phyloP scores from a whole-genome alignment of 192 early-diverging fungal genomes.

The Rhizoclosmatium globosum region DNA sequence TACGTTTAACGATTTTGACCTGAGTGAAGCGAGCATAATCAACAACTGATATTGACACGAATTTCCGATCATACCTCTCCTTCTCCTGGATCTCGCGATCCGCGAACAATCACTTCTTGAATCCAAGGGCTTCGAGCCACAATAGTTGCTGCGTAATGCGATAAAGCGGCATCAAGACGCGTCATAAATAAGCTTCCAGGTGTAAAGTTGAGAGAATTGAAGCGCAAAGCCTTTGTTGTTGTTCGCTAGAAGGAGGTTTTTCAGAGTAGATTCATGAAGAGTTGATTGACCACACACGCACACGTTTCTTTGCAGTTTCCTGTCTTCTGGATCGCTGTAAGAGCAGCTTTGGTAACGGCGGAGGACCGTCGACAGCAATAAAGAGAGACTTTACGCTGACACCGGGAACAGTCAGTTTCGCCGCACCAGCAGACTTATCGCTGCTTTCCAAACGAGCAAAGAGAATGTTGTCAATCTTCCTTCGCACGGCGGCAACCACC shows the following conservation, averaged over 20 bases:
- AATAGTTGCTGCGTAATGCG: not conserved
- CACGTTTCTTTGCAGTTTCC: slow-evolving; percentile 1
- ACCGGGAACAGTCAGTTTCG: not conserved
- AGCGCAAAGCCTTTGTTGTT: slow-evolving; percentile 9
- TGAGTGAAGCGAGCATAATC: not conserved
- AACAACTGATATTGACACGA: not conserved
- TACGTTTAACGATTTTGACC: slow-evolving; percentile 1
- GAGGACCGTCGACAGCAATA: slow-evolving; percentile 21
- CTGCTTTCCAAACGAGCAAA: too few relatives aligned
- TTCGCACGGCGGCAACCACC: not conserved
- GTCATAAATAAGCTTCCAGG: slow-evolving; percentile 20
- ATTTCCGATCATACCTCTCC: slow-evolving; percentile 1
- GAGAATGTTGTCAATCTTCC: not conserved
- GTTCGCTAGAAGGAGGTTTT: slow-evolving; percentile 10
- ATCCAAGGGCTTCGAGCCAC: not conserved
- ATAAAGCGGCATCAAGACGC: not conserved
- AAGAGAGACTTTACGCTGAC: not conserved
- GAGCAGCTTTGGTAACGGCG: slow-evolving; percentile 19
- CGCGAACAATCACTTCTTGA: not conserved
- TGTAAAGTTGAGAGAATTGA: slow-evolving; percentile 26
- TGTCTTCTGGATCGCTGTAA: not conserved
- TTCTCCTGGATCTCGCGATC: slow-evolving; percentile 22
- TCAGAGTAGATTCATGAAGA: not conserved
- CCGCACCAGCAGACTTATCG: too few relatives aligned
- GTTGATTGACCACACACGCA: not conserved